phyloP scores from a whole-genome alignment of 768 basidiomycete species.

The Trametes gibbosa region DNA sequence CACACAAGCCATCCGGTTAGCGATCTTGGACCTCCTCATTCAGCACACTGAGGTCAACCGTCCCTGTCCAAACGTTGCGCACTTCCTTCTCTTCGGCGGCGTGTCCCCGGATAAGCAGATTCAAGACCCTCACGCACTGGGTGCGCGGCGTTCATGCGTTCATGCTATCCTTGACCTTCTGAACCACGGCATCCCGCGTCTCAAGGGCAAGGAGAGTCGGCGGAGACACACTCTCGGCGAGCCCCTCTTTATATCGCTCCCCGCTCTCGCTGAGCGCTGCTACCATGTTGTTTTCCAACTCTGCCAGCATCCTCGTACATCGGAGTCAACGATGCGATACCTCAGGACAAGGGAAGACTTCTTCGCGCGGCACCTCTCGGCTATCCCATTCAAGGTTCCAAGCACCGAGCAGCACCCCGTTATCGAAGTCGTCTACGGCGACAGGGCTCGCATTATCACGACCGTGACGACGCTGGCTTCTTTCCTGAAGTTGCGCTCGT shows the following conservation, averaged over 20 bases:
- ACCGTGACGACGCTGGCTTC: slow-evolving; percentile 67
- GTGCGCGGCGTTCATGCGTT: slow-evolving; percentile 65
- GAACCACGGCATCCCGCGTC: slow-evolving; percentile 65
- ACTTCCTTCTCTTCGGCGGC: slow-evolving; percentile 80
- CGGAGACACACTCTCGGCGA: slow-evolving; percentile 31
- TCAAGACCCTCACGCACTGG: slow-evolving; percentile 75
- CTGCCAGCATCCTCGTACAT: slow-evolving; percentile 83
- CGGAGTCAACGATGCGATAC: slow-evolving; percentile 78
- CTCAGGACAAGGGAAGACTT: slow-evolving; percentile 87
- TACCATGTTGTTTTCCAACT: slow-evolving; percentile 84
- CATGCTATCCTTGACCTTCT: slow-evolving; percentile 81
- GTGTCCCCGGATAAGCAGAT: slow-evolving; percentile 59
- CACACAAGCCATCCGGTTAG: slow-evolving; percentile 68
- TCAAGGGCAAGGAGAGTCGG: slow-evolving; percentile 43
- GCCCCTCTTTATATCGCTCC: slow-evolving; percentile 63
- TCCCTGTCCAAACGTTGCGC: slow-evolving; percentile 79
- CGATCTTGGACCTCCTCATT: slow-evolving; percentile 79
- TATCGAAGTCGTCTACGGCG: slow-evolving; percentile 64
- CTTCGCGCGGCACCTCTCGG: slow-evolving; percentile 81
- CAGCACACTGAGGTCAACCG: slow-evolving; percentile 63
- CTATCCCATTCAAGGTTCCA: slow-evolving; percentile 66
- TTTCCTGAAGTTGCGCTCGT: slow-evolving; percentile 80
- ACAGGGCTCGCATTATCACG: slow-evolving; percentile 67
- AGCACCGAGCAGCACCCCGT: slow-evolving; percentile 45
- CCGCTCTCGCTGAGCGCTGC: slow-evolving; percentile 80